Base-by-base conservation (phyloP, 805 yeast species). In the Saturnispora halmiae region DNA sequence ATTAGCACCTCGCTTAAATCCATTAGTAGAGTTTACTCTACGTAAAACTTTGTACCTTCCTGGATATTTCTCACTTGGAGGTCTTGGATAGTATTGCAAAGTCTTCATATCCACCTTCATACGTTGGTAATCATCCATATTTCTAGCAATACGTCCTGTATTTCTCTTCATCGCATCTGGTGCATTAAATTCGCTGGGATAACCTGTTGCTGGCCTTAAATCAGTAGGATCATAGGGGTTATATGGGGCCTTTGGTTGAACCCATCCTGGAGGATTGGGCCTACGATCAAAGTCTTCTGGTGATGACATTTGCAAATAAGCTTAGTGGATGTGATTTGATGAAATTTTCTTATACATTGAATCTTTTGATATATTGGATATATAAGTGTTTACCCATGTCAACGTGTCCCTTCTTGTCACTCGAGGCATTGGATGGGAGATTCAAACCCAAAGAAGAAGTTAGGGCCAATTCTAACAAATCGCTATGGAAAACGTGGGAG, bases 151-250 rank as follows among this genome's bases (percentile, higher is more conserved):
- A 6, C 47, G 46, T 3, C 62, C 61, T 3, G 53, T 47, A 40
- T 55, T 76, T 15, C 60, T 56, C 21, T 82, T 76, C 25, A 73
- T 67, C 31, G 67, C 64, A 1, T 83, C 79, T 0, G 92, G 90
- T 1, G 78, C 61, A 43, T 72, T 67, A 63, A 70, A 85, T 56
- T 84, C 95, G 20, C 87, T 78, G 1, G 95, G 95, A 48, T 85
- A 84, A 2, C 95, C 94, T 54, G 78, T 77, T 0, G 94, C 73
- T 0, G 95, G 94, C 34, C 95, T 66, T 31, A 65, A 55, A 54
- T 84, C 95, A 1, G 72, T 61, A 0, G 88, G 82, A 54, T 84
- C 95, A 53, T 77, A 85, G 6, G 94, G 94, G 51, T 84, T 84
- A 56, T 82, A 85, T 1, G 92, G 92, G 1, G 88, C 90, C 46